Conservation (phyloP, 495 filamentous ascomycete genomes). For the Parachaetomium inaequale region DNA sequence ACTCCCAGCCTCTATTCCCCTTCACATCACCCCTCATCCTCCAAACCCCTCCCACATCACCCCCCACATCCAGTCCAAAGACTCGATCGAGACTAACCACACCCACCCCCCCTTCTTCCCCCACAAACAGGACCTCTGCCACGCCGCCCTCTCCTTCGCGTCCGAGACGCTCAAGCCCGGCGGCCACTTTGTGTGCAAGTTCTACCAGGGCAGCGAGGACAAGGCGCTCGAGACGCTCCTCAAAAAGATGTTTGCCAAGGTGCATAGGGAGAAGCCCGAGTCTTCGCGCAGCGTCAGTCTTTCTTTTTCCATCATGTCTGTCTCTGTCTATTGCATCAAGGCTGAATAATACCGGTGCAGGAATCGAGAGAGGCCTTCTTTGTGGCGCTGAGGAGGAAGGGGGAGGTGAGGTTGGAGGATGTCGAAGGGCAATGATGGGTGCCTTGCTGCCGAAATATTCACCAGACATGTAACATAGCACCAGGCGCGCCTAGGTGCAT, state of each 20-base stretch:
- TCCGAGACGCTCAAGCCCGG: slow-evolving; percentile 76
- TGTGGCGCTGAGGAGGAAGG: slow-evolving; percentile 64
- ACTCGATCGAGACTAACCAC: slow-evolving; percentile 5
- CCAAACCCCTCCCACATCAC: neutral
- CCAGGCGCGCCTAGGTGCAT: neutral
- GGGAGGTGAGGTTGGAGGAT: slow-evolving; percentile 35
- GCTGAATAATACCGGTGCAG: slow-evolving; percentile 41
- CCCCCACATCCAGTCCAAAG: neutral
- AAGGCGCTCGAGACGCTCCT: slow-evolving; percentile 68
- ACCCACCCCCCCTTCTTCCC: neutral
- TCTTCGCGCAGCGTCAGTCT: slow-evolving; percentile 75
- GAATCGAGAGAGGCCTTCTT: slow-evolving; percentile 91
- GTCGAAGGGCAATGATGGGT: slow-evolving; percentile 5
- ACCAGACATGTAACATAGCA: neutral
- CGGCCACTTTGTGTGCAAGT: slow-evolving; percentile 95
- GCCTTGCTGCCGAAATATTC: neutral
- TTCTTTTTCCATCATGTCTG: neutral
- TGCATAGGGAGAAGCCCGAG: slow-evolving; percentile 83
- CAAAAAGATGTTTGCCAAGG: slow-evolving; percentile 69
- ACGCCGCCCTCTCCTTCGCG: slow-evolving; percentile 75
- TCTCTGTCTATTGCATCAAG: neutral
- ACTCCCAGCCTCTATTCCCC: too few species aligned
- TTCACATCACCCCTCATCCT: neutral
- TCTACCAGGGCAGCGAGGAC: slow-evolving; percentile 88
- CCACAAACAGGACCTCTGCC: slow-evolving; percentile 71